A percentile compares a stretch with the other conserved stretches of the same genome.
These are phyloP conservation scores for Colletotrichum lentis DNA, from an alignment of 2,329 filamentous ascomycete genomes.

Conservation along the genomic window DNA sequence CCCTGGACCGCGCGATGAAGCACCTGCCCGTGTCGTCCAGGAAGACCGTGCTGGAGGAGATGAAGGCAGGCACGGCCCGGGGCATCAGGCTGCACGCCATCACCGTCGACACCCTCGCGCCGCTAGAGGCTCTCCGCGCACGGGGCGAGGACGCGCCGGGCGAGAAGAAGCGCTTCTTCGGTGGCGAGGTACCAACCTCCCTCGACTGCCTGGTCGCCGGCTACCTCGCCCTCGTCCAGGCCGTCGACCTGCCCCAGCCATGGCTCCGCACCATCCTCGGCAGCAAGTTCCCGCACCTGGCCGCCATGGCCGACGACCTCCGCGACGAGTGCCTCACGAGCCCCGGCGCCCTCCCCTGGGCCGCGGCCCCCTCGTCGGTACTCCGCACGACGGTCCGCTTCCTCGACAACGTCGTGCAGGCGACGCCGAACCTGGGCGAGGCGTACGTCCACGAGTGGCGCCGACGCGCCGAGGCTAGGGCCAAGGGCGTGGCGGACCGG, in stretches of 20 bases:
- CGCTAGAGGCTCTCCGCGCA: conserved; percentile 67
- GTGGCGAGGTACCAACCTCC: conserved; percentile 57
- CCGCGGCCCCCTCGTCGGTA: conserved; percentile 31
- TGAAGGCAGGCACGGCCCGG: conserved; percentile 75
- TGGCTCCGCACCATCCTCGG: conserved; percentile 49
- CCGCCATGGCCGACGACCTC: conserved; percentile 47
- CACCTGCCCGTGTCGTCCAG: conserved; percentile 50
- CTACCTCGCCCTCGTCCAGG: conserved; percentile 78
- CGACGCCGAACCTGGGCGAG: conserved; percentile 49
- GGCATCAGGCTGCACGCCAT: conserved; percentile 80
- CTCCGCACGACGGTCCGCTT: conserved; percentile 45
- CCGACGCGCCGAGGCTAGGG: conserved; percentile 47
- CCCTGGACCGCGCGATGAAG: conserved; percentile 42
- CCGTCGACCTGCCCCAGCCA: conserved; percentile 56
- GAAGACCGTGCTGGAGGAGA: conserved; percentile 66
- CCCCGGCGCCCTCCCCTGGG: conserved; percentile 44
- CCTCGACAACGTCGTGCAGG: conserved; percentile 48
- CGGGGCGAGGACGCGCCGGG: conserved; percentile 42
- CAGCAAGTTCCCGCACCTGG: conserved; percentile 42
- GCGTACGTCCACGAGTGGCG: conserved; percentile 50
- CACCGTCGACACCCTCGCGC: conserved; percentile 74
- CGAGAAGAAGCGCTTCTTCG: conserved; percentile 44
- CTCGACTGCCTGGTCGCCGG: conserved; percentile 84
- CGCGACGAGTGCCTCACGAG: conserved; percentile 39
- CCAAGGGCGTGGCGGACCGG: conserved; percentile 42